Conservation (phyloP, 345 rosid species). For the Eucalyptus marginata region DNA sequence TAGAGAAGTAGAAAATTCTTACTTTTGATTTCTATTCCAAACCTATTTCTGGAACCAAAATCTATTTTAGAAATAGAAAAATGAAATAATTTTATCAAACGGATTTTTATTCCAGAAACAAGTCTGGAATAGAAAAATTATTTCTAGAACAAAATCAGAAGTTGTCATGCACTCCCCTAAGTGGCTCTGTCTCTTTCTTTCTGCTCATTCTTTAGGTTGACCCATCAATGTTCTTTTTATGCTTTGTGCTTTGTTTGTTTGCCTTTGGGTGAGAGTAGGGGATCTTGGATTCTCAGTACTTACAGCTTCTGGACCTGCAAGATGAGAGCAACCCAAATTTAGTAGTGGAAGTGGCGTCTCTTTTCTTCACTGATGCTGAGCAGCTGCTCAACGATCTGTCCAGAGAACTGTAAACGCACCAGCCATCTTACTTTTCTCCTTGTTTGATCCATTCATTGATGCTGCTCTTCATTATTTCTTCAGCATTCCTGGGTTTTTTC, state of each 20-base stretch:
- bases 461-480: background rate
- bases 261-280: constrained; percentile 24
- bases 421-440: background rate
- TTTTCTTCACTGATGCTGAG: constrained; percentile 85
- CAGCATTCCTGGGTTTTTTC: background rate
- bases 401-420: constrained; percentile 30
- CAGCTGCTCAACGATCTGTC: constrained; percentile 76
- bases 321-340: constrained; percentile 94
- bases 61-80: too few relatives aligned
- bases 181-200: background rate
- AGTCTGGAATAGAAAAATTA: too few relatives aligned
- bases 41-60: too few relatives aligned
- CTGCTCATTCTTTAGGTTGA: background rate
- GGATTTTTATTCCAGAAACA: too few relatives aligned
- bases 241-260: background rate
- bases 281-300: constrained; percentile 66
- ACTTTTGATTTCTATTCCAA: too few relatives aligned
- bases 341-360: constrained; percentile 70
- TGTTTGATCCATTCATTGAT: background rate
- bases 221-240: background rate
- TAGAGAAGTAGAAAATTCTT: too few relatives aligned
- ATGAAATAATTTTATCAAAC: too few relatives aligned
- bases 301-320: constrained; percentile 76
- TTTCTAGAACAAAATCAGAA: too few relatives aligned
- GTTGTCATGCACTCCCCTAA: too few relatives aligned